Evolutionary conservation across 2,329 filamentous ascomycete species (phyloP).

Genomic region (Pseudovirgaria hyperparasitica): DNA sequence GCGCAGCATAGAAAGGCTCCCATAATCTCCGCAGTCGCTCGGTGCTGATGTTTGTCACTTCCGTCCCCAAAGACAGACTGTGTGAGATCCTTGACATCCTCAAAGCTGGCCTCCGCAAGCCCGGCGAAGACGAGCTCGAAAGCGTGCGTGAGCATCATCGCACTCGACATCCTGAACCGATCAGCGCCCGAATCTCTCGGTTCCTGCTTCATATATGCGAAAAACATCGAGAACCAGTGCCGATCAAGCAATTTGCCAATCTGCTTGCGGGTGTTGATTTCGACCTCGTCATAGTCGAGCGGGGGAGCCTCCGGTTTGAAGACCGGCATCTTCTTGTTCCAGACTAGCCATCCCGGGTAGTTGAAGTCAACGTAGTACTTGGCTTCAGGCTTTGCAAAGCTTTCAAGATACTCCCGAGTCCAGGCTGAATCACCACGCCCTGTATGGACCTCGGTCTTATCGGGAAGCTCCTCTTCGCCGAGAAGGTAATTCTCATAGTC

Average conservation of each 20-base stretch:
- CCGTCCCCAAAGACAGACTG: slow-evolving; percentile 76
- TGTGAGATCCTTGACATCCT: slow-evolving; percentile 76
- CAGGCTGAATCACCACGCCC: slow-evolving; percentile 58
- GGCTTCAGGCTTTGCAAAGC: slow-evolving; percentile 64
- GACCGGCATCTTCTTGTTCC: slow-evolving; percentile 77
- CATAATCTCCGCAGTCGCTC: slow-evolving; percentile 87
- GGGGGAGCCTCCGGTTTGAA: slow-evolving; percentile 58
- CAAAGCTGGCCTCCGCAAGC: slow-evolving; percentile 63
- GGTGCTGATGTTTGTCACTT: slow-evolving; percentile 93
- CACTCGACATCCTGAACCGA: slow-evolving; percentile 78
- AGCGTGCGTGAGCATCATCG: slow-evolving; percentile 74
- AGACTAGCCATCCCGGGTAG: slow-evolving; percentile 91
- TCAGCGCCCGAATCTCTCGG: slow-evolving; percentile 71
- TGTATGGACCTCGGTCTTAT: slow-evolving; percentile 63
- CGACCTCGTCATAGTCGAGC: slow-evolving; percentile 70
- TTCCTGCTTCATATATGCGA: slow-evolving; percentile 92
- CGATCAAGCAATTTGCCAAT: slow-evolving; percentile 71
- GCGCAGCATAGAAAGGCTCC: slow-evolving; percentile 73
- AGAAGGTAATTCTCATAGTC: slow-evolving; percentile 77
- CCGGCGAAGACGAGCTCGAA: slow-evolving; percentile 83
- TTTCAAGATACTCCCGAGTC: slow-evolving; percentile 64
- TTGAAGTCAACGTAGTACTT: slow-evolving; percentile 88
- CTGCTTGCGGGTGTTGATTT: slow-evolving; percentile 58
- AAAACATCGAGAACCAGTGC: slow-evolving; percentile 78
- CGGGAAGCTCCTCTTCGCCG: slow-evolving; percentile 64